phyloP scores from a whole-genome alignment of 1,284 basidiomycete genomes.

The Marasmius fiardii region DNA sequence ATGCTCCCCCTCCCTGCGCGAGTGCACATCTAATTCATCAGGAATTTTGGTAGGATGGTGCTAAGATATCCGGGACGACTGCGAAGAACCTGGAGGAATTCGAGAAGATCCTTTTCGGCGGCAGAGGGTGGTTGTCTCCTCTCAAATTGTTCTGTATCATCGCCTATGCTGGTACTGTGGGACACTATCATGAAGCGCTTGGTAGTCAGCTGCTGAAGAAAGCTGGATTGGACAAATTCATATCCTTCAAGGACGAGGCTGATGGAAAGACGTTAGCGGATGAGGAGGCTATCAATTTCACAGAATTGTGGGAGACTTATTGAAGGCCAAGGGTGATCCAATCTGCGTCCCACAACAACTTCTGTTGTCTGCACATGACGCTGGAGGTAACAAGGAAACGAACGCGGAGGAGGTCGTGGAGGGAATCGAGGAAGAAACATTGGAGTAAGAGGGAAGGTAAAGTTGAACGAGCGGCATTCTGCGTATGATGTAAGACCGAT shows the following conservation, averaged over 20 bases:
- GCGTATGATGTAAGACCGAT: no score
- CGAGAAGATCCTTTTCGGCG: constrained; percentile 13
- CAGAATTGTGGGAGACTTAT: not conserved
- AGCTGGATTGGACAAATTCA: constrained; percentile 13
- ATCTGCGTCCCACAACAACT: constrained; percentile 2
- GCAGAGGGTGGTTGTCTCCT: constrained; percentile 13
- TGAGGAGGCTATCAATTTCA: not conserved
- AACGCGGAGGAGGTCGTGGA: not conserved
- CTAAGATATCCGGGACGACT: constrained; percentile 13
- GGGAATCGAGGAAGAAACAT: not conserved
- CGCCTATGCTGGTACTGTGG: constrained; percentile 13
- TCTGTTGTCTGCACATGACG: not conserved
- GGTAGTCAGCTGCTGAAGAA: constrained; percentile 3
- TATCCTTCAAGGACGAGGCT: constrained; percentile 14
- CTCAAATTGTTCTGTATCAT: constrained; percentile 14
- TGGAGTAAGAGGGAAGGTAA: no score
- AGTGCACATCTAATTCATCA: not conserved
- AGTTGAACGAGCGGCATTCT: not conserved
- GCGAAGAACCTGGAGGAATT: constrained; percentile 11
- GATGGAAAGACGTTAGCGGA: constrained; percentile 12
- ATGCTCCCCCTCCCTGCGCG: not conserved
- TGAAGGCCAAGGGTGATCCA: not conserved
- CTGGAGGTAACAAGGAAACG: not conserved
- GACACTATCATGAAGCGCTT: constrained; percentile 14
- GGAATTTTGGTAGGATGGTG: constrained; percentile 6